phyloP scores from a whole-genome alignment of 2,329 filamentous ascomycete genomes.

The Sporothrix brasiliensis region DNA sequence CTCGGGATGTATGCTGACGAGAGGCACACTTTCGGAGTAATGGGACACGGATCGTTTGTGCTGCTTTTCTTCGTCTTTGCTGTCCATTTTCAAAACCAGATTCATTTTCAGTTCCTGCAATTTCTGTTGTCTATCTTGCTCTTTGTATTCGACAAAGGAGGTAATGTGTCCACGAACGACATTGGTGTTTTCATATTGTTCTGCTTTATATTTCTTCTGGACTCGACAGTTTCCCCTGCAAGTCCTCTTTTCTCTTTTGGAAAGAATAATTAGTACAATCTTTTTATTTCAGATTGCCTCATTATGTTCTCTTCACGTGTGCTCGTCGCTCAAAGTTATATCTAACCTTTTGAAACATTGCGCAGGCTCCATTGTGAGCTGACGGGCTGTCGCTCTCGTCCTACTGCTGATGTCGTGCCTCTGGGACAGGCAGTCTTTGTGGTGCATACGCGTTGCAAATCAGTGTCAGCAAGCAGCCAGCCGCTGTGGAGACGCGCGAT shows the following conservation, averaged over 20 bases:
- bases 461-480: not conserved
- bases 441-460: not conserved
- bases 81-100: not conserved
- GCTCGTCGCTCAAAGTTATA: not conserved
- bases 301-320: not conserved
- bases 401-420: not conserved
- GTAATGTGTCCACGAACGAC: not conserved
- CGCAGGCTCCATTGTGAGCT: not conserved
- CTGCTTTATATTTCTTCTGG: not conserved
- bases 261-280: not conserved
- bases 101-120: too few relatives aligned
- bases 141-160: not conserved
- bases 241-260: too few relatives aligned
- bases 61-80: not conserved
- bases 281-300: not conserved
- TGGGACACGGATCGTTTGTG: not conserved
- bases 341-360: not conserved
- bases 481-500: not conserved
- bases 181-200: too few relatives aligned
- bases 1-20: not conserved
- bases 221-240: not conserved
- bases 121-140: not conserved
- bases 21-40: slow-evolving; percentile 3
- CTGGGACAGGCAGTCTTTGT: too few relatives aligned
- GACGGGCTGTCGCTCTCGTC: not conserved